Evolutionary conservation across 352 stramenopile genomes (phyloP).

Genomic region (Globisporangium megalacanthum): DNA sequence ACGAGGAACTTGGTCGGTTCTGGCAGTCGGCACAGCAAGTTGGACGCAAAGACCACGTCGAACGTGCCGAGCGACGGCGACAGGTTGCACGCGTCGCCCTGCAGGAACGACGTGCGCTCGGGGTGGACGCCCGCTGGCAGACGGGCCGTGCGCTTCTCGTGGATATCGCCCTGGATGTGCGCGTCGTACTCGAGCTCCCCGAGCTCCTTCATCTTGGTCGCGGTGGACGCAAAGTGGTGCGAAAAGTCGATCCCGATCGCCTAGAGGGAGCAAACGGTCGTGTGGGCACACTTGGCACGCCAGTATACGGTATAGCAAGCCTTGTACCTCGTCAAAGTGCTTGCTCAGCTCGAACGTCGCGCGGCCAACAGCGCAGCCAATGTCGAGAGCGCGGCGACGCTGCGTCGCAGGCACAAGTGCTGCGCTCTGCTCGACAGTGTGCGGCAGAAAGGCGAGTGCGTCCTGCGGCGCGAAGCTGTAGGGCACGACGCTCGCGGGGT

Average conservation of each 20-base stretch:
- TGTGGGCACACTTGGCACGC: background rate
- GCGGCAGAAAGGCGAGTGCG: conserved; percentile 83
- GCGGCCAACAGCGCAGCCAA: conserved; percentile 93
- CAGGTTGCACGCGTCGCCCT: conserved; percentile 93
- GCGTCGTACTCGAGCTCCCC: conserved; percentile 81
- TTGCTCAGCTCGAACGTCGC: conserved; percentile 92
- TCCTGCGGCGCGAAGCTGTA: conserved; percentile 72
- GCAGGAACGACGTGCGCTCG: conserved; percentile 82
- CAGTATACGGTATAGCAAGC: background rate
- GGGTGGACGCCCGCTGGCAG: conserved; percentile 60
- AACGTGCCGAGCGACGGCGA: conserved; percentile 79
- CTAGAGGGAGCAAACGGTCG: conserved; percentile 14
- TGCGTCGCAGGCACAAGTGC: conserved; percentile 40
- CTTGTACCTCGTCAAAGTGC: conserved; percentile 82
- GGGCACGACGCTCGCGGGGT: conserved; percentile 55
- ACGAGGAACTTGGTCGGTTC: conserved; percentile 89
- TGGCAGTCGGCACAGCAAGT: conserved; percentile 94
- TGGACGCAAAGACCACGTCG: conserved; percentile 93
- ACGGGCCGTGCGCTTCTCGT: conserved; percentile 40
- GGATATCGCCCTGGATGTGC: conserved; percentile 87
- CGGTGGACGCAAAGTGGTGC: conserved; percentile 84
- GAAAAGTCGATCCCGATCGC: conserved; percentile 93
- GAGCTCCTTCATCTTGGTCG: conserved; percentile 81
- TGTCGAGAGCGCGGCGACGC: conserved; percentile 86
- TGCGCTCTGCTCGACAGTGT: conserved; percentile 71